Evolutionary conservation across 257 asterid genomes (phyloP), one percentile per base, ranked within the genome.

Genomic region (Fraxinus americana): DNA sequence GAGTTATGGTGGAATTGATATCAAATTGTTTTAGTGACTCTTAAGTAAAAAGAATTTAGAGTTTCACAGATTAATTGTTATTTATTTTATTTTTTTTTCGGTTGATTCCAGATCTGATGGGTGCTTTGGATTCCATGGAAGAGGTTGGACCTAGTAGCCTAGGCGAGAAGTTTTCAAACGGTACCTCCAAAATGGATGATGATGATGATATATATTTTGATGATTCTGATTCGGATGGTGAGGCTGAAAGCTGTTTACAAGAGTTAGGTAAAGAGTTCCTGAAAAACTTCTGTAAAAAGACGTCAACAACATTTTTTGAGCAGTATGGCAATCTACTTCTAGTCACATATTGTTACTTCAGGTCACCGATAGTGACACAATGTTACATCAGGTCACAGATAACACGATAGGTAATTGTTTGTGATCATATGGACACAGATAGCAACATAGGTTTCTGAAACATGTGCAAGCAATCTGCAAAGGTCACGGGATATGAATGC

Each of bases 191-290:
- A 32, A 89, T 90, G 88, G 93, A 94, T 8, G 94, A 87, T 8
- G 91, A 85, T 5, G 79, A 68, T 25, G 89, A 84, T 45, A 27
- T 78, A 8, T 90, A 86, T 7, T 86, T 80, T 7, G 83, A 74
- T 1, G 79, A 21, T 45, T 84, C 88, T 17, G 91, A 85, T 52
- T 88, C 89, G 5, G 93, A 91, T 7, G 94, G 86, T 12, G 91
- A 86, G 78, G 67, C 74, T 27, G 89, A 82, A 36, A 73, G 81
- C 23, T 65, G 86, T 59, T 29, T 94, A 66, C 84, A 79, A 78
- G 90, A 86, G 4, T 52, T 93, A 74, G 85, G 82, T 19, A 88
- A 83, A 70, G 81, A 84, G n/a, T n/a, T n/a, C n/a, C n/a, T n/a
- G n/a, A n/a, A n/a, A n/a, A n/a, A n/a, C n/a, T n/a, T n/a, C n/a